Evolutionary conservation across 495 filamentous ascomycete genomes (phyloP).

Genomic region (Penicillium cinerascens): DNA sequence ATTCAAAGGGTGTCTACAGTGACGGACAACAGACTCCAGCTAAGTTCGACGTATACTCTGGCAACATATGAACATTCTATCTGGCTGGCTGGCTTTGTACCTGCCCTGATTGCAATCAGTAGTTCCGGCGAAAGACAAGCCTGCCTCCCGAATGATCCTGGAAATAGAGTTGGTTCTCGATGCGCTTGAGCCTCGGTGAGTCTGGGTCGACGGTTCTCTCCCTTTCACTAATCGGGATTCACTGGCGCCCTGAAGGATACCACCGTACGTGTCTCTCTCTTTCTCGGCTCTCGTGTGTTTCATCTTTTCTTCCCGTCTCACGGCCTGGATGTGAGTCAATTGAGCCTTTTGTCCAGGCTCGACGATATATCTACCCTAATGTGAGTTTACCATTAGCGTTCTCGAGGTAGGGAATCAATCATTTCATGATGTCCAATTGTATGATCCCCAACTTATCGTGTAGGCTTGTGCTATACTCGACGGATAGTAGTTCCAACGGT

Average conservation of each 20-base stretch:
- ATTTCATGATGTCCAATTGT: neutral
- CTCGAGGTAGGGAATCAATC: slow-evolving; percentile 15
- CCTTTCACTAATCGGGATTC: slow-evolving; percentile 5
- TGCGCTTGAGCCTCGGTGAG: slow-evolving; percentile 6
- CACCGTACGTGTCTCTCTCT: slow-evolving; percentile 17
- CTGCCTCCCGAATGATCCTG: neutral
- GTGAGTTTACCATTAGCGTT: slow-evolving; percentile 22
- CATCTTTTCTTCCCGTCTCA: neutral
- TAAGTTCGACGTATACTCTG: slow-evolving; percentile 46
- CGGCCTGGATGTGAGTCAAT: slow-evolving; percentile 2
- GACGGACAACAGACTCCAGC: slow-evolving; percentile 33
- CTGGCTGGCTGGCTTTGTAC: slow-evolving; percentile 22
- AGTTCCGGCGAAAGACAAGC: slow-evolving; percentile 27
- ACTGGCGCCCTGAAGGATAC: slow-evolving; percentile 3
- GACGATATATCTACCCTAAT: slow-evolving; percentile 12
- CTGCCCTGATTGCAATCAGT: slow-evolving; percentile 35
- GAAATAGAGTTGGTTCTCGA: neutral
- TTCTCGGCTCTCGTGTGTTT: slow-evolving; percentile 1
- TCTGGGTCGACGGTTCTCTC: slow-evolving; percentile 4
- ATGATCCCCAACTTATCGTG: neutral
- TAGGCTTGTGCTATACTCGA: neutral
- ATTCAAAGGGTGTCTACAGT: neutral
- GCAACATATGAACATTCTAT: slow-evolving; percentile 26
- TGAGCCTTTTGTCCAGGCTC: slow-evolving; percentile 1
- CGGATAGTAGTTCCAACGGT: neutral